phyloP scores from a whole-genome alignment of 441 rosid genomes.

The Populus tomentosa region DNA sequence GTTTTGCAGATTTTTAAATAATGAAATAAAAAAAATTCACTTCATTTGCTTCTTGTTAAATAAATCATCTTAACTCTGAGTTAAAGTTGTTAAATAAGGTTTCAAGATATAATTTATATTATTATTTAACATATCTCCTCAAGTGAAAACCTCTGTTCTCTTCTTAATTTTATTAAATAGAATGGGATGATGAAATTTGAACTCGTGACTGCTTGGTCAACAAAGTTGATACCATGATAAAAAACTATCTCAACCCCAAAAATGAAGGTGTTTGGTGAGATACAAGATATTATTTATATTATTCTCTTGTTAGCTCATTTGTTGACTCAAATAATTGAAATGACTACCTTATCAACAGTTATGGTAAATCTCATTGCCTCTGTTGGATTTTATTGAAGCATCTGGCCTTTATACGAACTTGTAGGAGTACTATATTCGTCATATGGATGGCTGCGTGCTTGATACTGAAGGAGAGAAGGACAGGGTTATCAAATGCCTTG shows the following conservation, averaged over 20 bases:
- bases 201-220: too few relatives aligned
- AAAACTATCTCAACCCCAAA: too few relatives aligned
- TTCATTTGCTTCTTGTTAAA: not conserved
- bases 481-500: constrained; percentile 75
- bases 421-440: constrained; percentile 81
- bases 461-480: constrained; percentile 79
- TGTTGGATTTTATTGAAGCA: not conserved
- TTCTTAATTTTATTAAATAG: too few relatives aligned
- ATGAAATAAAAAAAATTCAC: not conserved
- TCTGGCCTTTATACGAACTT: not conserved
- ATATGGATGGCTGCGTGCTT: constrained; percentile 83
- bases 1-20: not conserved
- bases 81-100: too few relatives aligned
- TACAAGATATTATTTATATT: too few relatives aligned
- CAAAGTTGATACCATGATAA: too few relatives aligned
- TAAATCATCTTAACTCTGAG: too few relatives aligned
- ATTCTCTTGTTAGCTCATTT: not conserved
- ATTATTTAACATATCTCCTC: too few relatives aligned
- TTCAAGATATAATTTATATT: too few relatives aligned
- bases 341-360: not conserved
- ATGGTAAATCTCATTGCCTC: not conserved
- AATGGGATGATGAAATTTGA: too few relatives aligned
- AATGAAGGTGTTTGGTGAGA: too few relatives aligned
- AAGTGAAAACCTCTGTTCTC: too few relatives aligned
- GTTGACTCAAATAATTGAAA: not conserved